Percentiles rank a stretch among this genome's conserved stretches.
These are phyloP conservation scores for Paraglomus brasilianum DNA, from an alignment of 192 early-diverging fungal genomes.

Conservation along the genomic window DNA sequence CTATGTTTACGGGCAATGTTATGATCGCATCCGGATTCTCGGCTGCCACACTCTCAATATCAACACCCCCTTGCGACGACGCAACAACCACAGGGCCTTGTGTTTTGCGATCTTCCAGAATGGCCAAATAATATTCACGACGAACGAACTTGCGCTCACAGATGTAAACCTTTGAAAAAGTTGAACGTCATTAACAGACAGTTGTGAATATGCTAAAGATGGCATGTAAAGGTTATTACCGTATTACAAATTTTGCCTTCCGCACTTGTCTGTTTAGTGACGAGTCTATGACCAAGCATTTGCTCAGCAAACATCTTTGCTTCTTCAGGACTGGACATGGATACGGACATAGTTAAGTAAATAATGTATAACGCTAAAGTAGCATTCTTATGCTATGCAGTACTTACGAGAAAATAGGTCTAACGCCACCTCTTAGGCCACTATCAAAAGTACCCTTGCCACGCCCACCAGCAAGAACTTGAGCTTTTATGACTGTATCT, in stretches of 20 bases:
- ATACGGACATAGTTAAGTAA: no score
- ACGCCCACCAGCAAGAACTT: conserved; percentile 98
- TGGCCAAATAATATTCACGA: conserved; percentile 99
- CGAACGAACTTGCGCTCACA: conserved; percentile 96
- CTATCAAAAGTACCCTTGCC: conserved; percentile 97
- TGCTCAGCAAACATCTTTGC: conserved; percentile 84
- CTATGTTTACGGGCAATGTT: conserved; percentile 88
- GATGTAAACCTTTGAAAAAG: conserved; percentile 69
- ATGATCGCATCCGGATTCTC: conserved; percentile 96
- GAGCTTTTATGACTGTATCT: conserved; percentile 56
- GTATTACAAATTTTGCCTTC: conserved; percentile 92
- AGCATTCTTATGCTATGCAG: not conserved
- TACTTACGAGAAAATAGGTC: conserved; percentile 84
- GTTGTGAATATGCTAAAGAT: not conserved
- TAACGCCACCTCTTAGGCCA: conserved; percentile 96
- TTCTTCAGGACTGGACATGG: conserved; percentile 72
- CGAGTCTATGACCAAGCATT: conserved; percentile 97
- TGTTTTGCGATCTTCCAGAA: conserved; percentile 93
- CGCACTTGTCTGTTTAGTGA: conserved; percentile 98
- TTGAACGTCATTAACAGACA: not conserved
- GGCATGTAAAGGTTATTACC: conserved; percentile 34
- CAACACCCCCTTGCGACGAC: conserved; percentile 96
- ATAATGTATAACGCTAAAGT: not conserved
- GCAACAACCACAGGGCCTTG: conserved; percentile 95
- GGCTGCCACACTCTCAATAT: conserved; percentile 94